Evolutionary conservation across 2,329 filamentous ascomycete species (phyloP), one percentile per base, ranked within the genome.

Genomic region (Trichoderma arundinaceum): DNA sequence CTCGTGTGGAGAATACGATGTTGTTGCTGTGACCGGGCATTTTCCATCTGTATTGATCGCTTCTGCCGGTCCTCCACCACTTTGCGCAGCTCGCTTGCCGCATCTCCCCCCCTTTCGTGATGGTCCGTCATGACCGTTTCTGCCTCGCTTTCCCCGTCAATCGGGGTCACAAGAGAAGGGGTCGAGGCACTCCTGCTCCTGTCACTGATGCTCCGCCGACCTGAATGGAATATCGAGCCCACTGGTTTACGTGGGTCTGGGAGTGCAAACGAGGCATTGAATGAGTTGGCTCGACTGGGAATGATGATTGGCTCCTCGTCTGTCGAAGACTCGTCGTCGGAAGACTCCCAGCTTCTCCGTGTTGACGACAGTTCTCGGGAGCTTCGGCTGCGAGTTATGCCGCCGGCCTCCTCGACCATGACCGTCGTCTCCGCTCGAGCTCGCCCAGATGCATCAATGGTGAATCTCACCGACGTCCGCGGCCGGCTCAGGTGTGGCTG

Each of bases 251-350:
- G 75, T 0, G 85, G 83, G 62, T 86, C 83, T 0, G 84, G 85
- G 7, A 87, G 75, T 1, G 81, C 83, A 73, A 88, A 89, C 0
- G 86, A 88, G 15, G 77, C 72, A 53, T 74, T 75, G 64, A 88
- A 89, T 1, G 77, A 79, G 4, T 80, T 79, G 67, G 82, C 85
- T 49, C 86, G 81, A 72, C 86, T 88, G 35, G 87, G 86, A 44
- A 90, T 86, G 57, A 89, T 82, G 67, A 89, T 89, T 12, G 85
- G 86, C 65, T 89, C 87, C 62, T 89, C 87, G 68, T 90, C 87
- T 4, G 82, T 83, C 0, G 86, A 88, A 1, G 85, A 88, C 2
- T 83, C 82, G 53, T 83, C 82, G 35, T 84, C 81, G 0, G 82
- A 83, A 5, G 81, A 82, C 13, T 80, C 79, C 77, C 79, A 82